Base-by-base conservation (phyloP, 2,329 filamentous ascomycete genomes). In the Aspergillus transmontanensis region DNA sequence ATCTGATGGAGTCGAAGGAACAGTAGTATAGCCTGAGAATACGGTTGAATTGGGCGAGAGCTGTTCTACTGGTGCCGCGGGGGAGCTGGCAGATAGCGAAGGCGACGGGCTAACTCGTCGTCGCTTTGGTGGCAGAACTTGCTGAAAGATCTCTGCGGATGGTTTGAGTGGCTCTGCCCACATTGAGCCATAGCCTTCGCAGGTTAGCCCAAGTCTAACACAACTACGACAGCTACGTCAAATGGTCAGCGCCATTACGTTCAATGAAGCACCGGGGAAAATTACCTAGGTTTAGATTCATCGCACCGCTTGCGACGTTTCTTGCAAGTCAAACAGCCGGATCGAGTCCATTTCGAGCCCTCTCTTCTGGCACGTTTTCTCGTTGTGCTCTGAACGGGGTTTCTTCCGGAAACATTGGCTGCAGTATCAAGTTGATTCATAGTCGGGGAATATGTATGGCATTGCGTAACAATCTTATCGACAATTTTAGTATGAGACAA, bases 321-420 rank as follows among this genome's bases (percentile, higher is more conserved):
- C 61, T 79, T 79, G 65, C 76, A 79, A 3, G 76, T 79, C n/a
- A 78, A 59, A 54, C 76, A 79, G n/a, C 76, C 76, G 3, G 76
- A 77, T 14, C 76, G 75, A 65, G 75, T 76, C 76, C 76, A 79
- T 62, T 69, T 70, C 9, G 68, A 71, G 21, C 74, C 72, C n/a
- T 70, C 70, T 60, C 66, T 67, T 58, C 71, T 71, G 60, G 61
- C 61, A 55, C 71, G 71, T 53, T 71, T 73, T 23, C 62, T 66
- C 7, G 58, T 46, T 11, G 59, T 39, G 41, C 10, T 30, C 46
- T 54, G 62, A 6, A 34, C 21, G 5, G 45, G 50, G 46, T 16
- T 45, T 11, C 41, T 28, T 34, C 58, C 48, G n/a, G 53, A n/a
- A 28, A 55, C 41, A n/a, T 60, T 54, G 28, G 34, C 19, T 14